A percentile compares a stretch with the other conserved stretches of the same genome.
phyloP scores from a whole-genome alignment of 1,284 basidiomycete species.

The Volvariella volvacea region DNA sequence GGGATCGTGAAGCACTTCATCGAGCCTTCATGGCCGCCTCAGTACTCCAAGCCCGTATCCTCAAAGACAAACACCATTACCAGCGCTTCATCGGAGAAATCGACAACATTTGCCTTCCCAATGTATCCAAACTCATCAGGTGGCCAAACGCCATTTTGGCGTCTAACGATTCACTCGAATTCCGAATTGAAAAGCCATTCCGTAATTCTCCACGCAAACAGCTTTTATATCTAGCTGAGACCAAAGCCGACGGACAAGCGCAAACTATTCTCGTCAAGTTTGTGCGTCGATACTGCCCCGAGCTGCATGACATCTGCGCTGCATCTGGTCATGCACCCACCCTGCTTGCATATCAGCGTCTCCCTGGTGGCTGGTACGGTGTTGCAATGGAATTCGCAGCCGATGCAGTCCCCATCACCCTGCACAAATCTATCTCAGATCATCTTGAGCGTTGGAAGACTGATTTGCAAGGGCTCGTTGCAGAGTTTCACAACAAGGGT shows the following conservation, averaged over 20 bases:
- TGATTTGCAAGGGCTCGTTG: constrained; percentile 11
- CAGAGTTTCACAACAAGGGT: constrained; percentile 11
- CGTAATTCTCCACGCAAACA: background rate
- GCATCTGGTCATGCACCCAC: constrained; percentile 12
- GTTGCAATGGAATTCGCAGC: constrained; percentile 17
- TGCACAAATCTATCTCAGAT: background rate
- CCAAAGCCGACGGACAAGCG: background rate
- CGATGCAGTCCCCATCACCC: constrained; percentile 3
- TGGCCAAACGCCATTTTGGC: constrained; percentile 5
- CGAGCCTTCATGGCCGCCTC: constrained; percentile 11
- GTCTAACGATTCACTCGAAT: constrained; percentile 7
- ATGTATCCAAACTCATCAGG: background rate
- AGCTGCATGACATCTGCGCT: constrained; percentile 14
- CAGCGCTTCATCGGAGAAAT: background rate
- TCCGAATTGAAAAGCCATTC: background rate
- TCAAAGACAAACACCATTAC: constrained; percentile 5
- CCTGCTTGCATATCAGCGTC: constrained; percentile 14
- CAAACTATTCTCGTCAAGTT: constrained; percentile 12
- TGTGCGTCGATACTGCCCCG: constrained; percentile 10
- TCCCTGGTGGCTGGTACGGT: constrained; percentile 18
- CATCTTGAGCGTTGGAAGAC: constrained; percentile 7
- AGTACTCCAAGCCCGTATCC: constrained; percentile 8
- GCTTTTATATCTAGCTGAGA: constrained; percentile 4
- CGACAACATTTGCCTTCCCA: constrained; percentile 4
- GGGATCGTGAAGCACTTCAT: constrained; percentile 10